phyloP scores from a whole-genome alignment of 2,329 filamentous ascomycete genomes.

The Xylaria polymorpha region DNA sequence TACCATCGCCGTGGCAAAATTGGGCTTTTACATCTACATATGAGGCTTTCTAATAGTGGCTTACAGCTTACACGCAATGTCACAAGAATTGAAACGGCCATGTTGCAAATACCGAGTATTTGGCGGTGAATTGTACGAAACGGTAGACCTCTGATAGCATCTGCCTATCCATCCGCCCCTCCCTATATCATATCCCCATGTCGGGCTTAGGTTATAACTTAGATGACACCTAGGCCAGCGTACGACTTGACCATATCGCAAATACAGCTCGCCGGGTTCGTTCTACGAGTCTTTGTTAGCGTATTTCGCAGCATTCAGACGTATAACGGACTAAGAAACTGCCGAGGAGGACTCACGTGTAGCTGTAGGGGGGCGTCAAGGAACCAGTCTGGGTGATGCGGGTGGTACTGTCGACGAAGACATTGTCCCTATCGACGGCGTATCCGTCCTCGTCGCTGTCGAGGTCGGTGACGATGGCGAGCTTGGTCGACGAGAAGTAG shows the following conservation, averaged over 20 bases:
- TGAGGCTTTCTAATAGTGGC: neutral
- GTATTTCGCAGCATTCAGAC: neutral
- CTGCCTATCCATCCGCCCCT: neutral
- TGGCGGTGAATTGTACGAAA: neutral
- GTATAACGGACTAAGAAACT: neutral
- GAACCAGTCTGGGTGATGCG: conserved; percentile 52
- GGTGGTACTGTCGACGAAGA: conserved; percentile 55
- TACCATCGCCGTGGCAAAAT: neutral
- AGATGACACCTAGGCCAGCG: conserved; percentile 32
- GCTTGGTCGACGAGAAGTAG: conserved; percentile 58
- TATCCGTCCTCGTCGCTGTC: conserved; percentile 60
- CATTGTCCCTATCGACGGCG: conserved; percentile 57
- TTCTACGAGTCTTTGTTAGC: conserved; percentile 25
- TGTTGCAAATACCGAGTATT: neutral
- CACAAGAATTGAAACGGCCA: neutral
- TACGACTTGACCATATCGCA: conserved; percentile 40
- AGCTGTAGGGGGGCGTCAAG: conserved; percentile 52
- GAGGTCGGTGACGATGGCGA: conserved; percentile 55
- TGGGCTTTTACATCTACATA: neutral
- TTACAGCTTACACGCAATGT: neutral
- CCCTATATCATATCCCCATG: neutral
- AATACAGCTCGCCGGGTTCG: conserved; percentile 41
- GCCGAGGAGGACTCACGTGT: conserved; percentile 48
- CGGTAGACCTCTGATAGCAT: neutral
- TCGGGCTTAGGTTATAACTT: neutral